These are phyloP conservation scores for Astrothelium macrocarpum DNA, from an alignment of 495 filamentous ascomycete species.

Conservation along the genomic window DNA sequence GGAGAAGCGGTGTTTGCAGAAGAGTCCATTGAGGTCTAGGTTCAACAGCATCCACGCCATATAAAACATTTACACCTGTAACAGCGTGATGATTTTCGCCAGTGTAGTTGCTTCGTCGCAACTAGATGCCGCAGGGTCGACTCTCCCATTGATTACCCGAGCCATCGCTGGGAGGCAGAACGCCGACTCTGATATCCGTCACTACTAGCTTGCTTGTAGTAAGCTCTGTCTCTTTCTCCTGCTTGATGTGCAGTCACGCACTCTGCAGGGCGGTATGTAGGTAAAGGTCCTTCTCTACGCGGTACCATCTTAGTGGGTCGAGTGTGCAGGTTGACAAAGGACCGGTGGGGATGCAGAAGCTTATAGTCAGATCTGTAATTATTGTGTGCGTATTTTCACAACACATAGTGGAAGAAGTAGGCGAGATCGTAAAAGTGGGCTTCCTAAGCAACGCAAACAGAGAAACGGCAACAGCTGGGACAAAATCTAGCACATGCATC, in stretches of 20 bases:
- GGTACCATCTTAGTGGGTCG: conserved; percentile 61
- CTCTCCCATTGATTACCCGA: conserved; percentile 65
- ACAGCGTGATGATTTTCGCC: conserved; percentile 64
- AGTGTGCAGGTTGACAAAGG: conserved; percentile 68
- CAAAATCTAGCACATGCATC: background rate
- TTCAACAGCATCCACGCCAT: conserved; percentile 86
- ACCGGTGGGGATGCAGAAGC: conserved; percentile 62
- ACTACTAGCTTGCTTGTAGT: conserved; percentile 63
- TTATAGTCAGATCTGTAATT: conserved; percentile 77
- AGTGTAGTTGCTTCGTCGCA: conserved; percentile 52
- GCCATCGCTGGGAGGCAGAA: conserved; percentile 54
- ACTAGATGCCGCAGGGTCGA: conserved; percentile 70
- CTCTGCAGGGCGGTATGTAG: conserved; percentile 61
- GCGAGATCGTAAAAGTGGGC: background rate
- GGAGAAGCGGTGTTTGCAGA: conserved; percentile 54
- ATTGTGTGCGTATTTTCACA: background rate
- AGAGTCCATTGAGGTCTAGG: conserved; percentile 73
- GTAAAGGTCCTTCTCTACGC: conserved; percentile 85
- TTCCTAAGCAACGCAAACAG: background rate
- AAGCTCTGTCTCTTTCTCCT: conserved; percentile 81
- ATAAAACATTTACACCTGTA: conserved; percentile 79
- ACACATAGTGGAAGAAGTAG: background rate
- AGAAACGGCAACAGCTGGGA: background rate
- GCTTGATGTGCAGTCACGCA: conserved; percentile 72
- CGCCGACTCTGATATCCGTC: conserved; percentile 65